Base-by-base conservation (phyloP, 768 basidiomycete genomes). In the Lentinus tigrinus region DNA sequence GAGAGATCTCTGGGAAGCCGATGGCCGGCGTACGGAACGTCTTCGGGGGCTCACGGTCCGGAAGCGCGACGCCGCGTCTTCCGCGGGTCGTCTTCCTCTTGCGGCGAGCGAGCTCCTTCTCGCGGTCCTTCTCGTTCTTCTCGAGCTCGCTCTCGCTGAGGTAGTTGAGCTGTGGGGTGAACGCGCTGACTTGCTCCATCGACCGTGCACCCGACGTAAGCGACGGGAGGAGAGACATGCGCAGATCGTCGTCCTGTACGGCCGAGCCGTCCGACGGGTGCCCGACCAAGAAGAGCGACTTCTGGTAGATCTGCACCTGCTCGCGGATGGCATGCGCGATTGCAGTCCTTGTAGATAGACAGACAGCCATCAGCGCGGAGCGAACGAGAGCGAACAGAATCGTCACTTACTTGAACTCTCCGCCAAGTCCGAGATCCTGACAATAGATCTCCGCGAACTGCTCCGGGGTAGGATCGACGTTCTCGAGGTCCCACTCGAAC, bases 401-500 rank as follows among this genome's bases (percentile, higher is more conserved):
- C 34, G 13, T 38, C 4, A 75, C 90, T 67, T 69, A 95, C 93
- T 81, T 88, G 79, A 98, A 99, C 70, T 99, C 97, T 8, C 94
- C 93, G 26, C 82, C 82, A 24, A 99, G 74, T 4, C 97, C 97
- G 23, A 99, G 75, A 63, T 99, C 97, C 21, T 84, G 82, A 2
- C 85, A 77, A 69, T 97, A 96, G 0, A 88, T 80, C 61, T 90
- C 88, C 7, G 97, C 93, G 72, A 98, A 98, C 24, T 89, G 86
- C 73, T 99, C 97, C 0, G 96, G 95, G 0, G 88, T 89, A 3
- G 91, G 88, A 46, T 81, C 78, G 21, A 77, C 74, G 55, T 90
- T 93, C 64, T 88, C 88, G 37, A 98, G 73, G 71, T 99, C 96
- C 97, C 97, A 99, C 70, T 98, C 97, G 67, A 98, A 96, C 67